Evolutionary conservation across 2,329 filamentous ascomycete genomes (phyloP).

Genomic region (Ceratocystis huliohia): DNA sequence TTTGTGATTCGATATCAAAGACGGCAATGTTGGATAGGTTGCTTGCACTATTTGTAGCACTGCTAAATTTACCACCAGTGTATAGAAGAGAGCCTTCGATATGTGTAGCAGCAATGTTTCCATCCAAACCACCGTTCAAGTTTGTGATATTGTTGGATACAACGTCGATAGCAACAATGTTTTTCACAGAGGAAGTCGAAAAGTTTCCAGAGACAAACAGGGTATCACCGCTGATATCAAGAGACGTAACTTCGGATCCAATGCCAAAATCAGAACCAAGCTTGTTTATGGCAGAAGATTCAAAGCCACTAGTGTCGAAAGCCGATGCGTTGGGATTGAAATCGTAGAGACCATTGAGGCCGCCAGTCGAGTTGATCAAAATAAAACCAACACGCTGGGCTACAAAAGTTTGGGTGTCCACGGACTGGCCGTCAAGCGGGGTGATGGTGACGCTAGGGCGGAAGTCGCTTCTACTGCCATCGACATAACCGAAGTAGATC

Average conservation of each 20-base stretch:
- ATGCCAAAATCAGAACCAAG: constrained; percentile 58
- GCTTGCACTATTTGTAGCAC: constrained; percentile 49
- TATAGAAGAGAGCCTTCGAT: constrained; percentile 56
- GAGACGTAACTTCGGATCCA: constrained; percentile 54
- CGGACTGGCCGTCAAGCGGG: constrained; percentile 50
- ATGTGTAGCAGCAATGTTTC: constrained; percentile 59
- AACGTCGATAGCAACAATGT: constrained; percentile 63
- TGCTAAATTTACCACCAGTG: constrained; percentile 73
- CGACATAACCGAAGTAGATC: constrained; percentile 74
- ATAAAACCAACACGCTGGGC: constrained; percentile 76
- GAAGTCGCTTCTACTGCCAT: constrained; percentile 60
- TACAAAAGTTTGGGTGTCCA: constrained; percentile 61
- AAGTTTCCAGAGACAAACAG: constrained; percentile 80
- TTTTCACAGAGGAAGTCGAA: constrained; percentile 50
- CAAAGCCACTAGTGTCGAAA: constrained; percentile 46
- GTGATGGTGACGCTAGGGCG: constrained; percentile 67
- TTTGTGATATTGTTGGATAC: constrained; percentile 49
- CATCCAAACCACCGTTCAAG: constrained; percentile 64
- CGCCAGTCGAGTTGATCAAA: constrained; percentile 59
- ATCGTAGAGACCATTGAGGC: constrained; percentile 82
- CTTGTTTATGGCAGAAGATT: constrained; percentile 60
- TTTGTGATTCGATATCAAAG: constrained; percentile 55
- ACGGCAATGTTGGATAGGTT: constrained; percentile 64
- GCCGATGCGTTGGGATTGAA: constrained; percentile 51
- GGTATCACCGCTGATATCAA: constrained; percentile 51